A percentile compares a stretch with the other conserved stretches of the same genome.
These are phyloP conservation scores for Chrysoporthe cubensis DNA, from an alignment of 2,329 filamentous ascomycete genomes.

Conservation along the genomic window DNA sequence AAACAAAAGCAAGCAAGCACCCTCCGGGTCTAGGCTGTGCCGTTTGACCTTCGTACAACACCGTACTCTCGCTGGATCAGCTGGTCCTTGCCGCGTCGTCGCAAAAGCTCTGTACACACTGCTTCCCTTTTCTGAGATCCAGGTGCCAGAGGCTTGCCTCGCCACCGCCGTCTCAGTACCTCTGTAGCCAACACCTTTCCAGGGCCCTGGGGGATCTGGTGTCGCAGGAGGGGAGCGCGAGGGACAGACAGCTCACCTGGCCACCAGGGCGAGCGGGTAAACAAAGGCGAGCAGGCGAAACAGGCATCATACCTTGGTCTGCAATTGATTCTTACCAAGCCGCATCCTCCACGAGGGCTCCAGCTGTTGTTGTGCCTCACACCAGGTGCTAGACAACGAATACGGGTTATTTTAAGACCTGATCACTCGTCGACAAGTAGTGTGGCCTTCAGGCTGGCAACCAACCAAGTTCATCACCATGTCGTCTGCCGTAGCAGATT, in stretches of 20 bases:
- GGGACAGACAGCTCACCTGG: constrained; percentile 1
- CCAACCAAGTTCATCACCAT: constrained; percentile 50
- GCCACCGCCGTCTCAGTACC: constrained; percentile 22
- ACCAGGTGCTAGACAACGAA: constrained; percentile 13
- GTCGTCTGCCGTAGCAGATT: constrained; percentile 85
- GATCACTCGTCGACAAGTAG: constrained; percentile 16
- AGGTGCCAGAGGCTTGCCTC: constrained; percentile 16
- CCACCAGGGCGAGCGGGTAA: constrained; percentile 14
- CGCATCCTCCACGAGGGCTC: constrained; percentile 17
- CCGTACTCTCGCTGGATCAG: constrained; percentile 19
- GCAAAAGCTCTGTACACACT: constrained; percentile 17
- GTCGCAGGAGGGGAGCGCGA: constrained; percentile 7
- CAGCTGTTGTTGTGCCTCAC: constrained; percentile 17
- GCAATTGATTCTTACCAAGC: constrained; percentile 18
- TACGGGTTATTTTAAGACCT: neutral
- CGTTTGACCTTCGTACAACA: constrained; percentile 15
- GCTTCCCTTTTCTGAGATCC: constrained; percentile 4
- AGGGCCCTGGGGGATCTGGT: constrained; percentile 7
- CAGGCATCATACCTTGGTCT: constrained; percentile 18
- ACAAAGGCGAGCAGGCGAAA: neutral
- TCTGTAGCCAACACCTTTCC: constrained; percentile 23
- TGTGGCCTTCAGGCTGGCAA: constrained; percentile 20
- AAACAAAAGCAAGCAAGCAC: constrained; percentile 8
- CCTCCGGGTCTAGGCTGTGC: constrained; percentile 18
- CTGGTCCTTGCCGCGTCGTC: constrained; percentile 19